Evolutionary conservation across 192 early-diverging fungal genomes (phyloP), one percentile per base, ranked within the genome.

Genomic region (Coemansia sp.): DNA sequence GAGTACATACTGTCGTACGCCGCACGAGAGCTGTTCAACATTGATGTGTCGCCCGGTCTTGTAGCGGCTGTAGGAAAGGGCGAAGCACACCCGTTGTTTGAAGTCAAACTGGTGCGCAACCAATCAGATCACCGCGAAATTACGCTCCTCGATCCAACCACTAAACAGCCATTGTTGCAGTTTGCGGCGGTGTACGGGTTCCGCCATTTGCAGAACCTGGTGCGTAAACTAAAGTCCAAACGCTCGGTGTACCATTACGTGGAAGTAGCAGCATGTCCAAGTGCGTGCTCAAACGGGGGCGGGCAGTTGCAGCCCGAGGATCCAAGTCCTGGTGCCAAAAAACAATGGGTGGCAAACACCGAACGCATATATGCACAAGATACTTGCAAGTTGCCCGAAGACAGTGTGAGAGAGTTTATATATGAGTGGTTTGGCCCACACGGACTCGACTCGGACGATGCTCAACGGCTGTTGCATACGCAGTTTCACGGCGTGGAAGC

Each of bases 221-320:
- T 99, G 41, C 88, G 97, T n/a, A 99, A 98, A 73, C 84, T 96
- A 52, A 95, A 96, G 59, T 83, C 85, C 6, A 85, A 87, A 24
- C 87, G 87, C 38, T 85, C 84, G 22, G 63, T 74, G 3, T 96
- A 94, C 74, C 88, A 97, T 67, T 99, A 90, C 68, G 91, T 98
- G 1, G 96, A 99, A 64, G 92, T 99, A 14, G 96, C 96, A 86
- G 97, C 97, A 1, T 99, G 97, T 66, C 97, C 97, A 0, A 88
- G 87, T 18, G 97, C 94, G 9, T 99, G 97, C 81, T 92, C 94
- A 37, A 98, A 99, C 64, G 97, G 97, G 16, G 97, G 97, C 55
- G 97, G 97, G 7, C 97, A 99, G 74, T 61, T 95, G 18, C 89
- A 90, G 64, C 83, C 88, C 3, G 71, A 54, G 6, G 47, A 78